These are phyloP conservation scores for Haplographium delicatum DNA, from an alignment of 495 filamentous ascomycete genomes.

Conservation along the genomic window DNA sequence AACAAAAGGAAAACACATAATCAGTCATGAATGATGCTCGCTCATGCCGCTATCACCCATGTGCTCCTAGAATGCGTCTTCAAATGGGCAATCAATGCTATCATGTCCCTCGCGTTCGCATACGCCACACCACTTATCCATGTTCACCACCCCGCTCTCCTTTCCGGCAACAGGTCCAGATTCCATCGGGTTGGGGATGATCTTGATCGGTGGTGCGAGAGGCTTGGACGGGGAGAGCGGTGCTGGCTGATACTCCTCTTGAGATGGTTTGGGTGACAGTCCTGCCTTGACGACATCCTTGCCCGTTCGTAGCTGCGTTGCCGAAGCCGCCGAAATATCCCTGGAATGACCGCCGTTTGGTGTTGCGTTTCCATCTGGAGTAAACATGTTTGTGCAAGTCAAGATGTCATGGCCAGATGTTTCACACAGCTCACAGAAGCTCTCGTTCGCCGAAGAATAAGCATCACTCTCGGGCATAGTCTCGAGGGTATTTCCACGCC, in stretches of 20 bases:
- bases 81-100: conserved; percentile 91
- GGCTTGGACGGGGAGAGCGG: conserved; percentile 46
- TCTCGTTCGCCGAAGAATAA: conserved; percentile 67
- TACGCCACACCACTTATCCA: conserved; percentile 90
- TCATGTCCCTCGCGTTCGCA: conserved; percentile 96
- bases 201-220: conserved; percentile 29
- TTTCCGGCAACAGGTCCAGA: conserved; percentile 77
- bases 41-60: too few relatives aligned
- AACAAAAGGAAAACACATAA: conserved; percentile 2
- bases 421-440: conserved; percentile 96
- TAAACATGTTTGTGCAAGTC: conserved; percentile 86
- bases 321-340: conserved; percentile 17
- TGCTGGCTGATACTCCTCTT: conserved; percentile 40
- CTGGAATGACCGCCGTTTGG: conserved; percentile 11
- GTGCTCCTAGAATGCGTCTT: conserved; percentile 72
- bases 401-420: conserved; percentile 90
- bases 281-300: conserved; percentile 43
- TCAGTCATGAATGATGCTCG: background rate
- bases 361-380: conserved; percentile 22
- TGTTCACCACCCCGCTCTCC: conserved; percentile 70
- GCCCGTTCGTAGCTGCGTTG: conserved; percentile 29
- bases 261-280: conserved; percentile 29
- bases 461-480: conserved; percentile 69
- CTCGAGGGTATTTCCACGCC: conserved; percentile 42
- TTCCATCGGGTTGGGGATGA: conserved; percentile 57